Evolutionary conservation across 306 rosid genomes (phyloP).

Genomic region (Cucurbita ficifolia): DNA sequence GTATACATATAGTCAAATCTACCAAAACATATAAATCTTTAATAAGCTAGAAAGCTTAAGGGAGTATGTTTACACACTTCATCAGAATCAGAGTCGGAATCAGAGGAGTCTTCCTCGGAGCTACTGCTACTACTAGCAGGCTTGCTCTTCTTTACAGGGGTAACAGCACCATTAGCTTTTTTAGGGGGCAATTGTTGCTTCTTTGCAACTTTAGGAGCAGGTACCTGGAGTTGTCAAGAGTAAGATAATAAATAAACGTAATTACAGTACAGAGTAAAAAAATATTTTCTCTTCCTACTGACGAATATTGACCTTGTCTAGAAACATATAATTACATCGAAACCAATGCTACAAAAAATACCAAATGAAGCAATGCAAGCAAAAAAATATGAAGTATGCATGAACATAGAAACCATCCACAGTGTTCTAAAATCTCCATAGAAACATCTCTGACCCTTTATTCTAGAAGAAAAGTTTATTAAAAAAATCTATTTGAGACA

Average conservation of each 20-base stretch:
- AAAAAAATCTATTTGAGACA: neutral
- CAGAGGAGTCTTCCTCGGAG: neutral
- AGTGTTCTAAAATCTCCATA: neutral
- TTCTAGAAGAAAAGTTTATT: neutral
- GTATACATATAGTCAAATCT: neutral
- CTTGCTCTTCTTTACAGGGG: slow-evolving; percentile 16
- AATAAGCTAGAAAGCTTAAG: no score
- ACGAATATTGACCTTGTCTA: neutral
- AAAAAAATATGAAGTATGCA: neutral
- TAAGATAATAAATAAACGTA: neutral
- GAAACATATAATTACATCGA: neutral
- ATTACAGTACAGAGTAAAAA: neutral
- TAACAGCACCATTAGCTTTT: slow-evolving; percentile 29
- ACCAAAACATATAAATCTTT: neutral
- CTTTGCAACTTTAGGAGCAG: slow-evolving; percentile 21
- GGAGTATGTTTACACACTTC: neutral
- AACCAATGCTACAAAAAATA: neutral
- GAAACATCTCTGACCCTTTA: neutral
- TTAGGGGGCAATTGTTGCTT: slow-evolving; percentile 16
- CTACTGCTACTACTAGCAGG: neutral
- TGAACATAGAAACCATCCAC: neutral
- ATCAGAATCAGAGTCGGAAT: slow-evolving; percentile 2
- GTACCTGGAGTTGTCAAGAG: slow-evolving; percentile 12
- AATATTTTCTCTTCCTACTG: neutral
- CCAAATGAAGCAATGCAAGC: neutral